Evolutionary conservation across 495 filamentous ascomycete genomes (phyloP).

Genomic region (Talaromyces proteolyticus): DNA sequence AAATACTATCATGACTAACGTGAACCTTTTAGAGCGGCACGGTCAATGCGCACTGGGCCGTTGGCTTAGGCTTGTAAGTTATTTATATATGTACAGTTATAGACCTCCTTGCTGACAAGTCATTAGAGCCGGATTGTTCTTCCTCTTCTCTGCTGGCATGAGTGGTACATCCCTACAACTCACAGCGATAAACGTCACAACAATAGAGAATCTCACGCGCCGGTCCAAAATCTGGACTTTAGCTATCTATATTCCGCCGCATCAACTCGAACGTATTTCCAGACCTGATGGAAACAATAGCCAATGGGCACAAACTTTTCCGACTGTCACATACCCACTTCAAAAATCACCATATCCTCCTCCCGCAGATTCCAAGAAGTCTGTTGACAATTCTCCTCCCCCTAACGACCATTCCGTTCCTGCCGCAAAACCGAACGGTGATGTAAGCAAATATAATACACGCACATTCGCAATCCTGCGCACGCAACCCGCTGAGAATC

Average conservation of each 20-base stretch:
- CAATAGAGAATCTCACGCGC: slow-evolving; percentile 68
- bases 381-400: slow-evolving; percentile 4
- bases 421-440: neutral
- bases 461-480: slow-evolving; percentile 72
- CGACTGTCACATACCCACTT: slow-evolving; percentile 40
- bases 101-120: slow-evolving; percentile 7
- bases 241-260: slow-evolving; percentile 64
- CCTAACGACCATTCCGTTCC: slow-evolving; percentile 1
- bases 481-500: slow-evolving; percentile 70
- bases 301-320: slow-evolving; percentile 36
- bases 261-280: slow-evolving; percentile 30
- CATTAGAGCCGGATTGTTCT: slow-evolving; percentile 59
- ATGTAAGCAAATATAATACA: neutral
- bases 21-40: slow-evolving; percentile 19
- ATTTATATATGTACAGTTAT: neutral
- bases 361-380: slow-evolving; percentile 7
- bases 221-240: slow-evolving; percentile 61
- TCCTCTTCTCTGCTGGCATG: slow-evolving; percentile 72
- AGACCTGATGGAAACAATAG: slow-evolving; percentile 16
- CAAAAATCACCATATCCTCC: no score
- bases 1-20: slow-evolving; percentile 8
- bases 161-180: slow-evolving; percentile 62
- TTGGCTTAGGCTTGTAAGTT: slow-evolving; percentile 53
- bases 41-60: slow-evolving; percentile 45
- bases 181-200: slow-evolving; percentile 65